phyloP scores from a whole-genome alignment of 1,139 yeast genomes.

The Pichia sp. region DNA sequence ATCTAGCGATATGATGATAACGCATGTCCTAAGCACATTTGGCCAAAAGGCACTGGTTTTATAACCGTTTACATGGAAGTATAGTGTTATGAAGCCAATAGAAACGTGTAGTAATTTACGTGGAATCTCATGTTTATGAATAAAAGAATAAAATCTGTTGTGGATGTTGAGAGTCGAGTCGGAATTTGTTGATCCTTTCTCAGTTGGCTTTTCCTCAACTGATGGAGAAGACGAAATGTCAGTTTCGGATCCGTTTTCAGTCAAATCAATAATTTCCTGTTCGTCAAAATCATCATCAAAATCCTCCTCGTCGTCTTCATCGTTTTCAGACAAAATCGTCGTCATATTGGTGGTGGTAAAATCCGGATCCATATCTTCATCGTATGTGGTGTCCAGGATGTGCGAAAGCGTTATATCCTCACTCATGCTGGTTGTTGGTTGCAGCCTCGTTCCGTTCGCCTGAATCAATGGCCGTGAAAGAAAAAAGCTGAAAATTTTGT shows the following conservation, averaged over 20 bases:
- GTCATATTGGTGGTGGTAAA: conserved; percentile 9
- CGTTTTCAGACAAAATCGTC: conserved; percentile 3
- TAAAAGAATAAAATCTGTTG: conserved; percentile 19
- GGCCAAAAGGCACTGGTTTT: conserved; percentile 48
- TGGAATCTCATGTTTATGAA: conserved; percentile 72
- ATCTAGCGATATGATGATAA: conserved; percentile 56
- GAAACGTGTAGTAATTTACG: conserved; percentile 83
- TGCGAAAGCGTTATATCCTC: too few species aligned
- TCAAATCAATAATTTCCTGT: not conserved
- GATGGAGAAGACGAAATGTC: not conserved
- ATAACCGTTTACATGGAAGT: conserved; percentile 58
- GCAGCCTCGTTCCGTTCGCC: too few species aligned
- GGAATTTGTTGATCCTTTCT: too few species aligned
- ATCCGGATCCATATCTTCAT: conserved; percentile 21
- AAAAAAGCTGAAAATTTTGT: too few species aligned
- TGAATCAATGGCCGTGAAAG: too few species aligned
- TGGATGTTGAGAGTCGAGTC: conserved; percentile 8
- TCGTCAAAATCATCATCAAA: conserved; percentile 5
- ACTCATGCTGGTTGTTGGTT: too few species aligned
- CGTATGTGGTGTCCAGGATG: conserved; percentile 8
- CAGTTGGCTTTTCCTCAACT: not conserved
- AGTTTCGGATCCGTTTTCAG: conserved; percentile 1
- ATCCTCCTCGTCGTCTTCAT: conserved; percentile 7
- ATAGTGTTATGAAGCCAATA: conserved; percentile 73
- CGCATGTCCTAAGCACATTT: conserved; percentile 48